Percentiles rank a stretch among this genome's conserved stretches.
Conservation (phyloP, 768 basidiomycete genomes). For the Termitomyces titanicus region DNA sequence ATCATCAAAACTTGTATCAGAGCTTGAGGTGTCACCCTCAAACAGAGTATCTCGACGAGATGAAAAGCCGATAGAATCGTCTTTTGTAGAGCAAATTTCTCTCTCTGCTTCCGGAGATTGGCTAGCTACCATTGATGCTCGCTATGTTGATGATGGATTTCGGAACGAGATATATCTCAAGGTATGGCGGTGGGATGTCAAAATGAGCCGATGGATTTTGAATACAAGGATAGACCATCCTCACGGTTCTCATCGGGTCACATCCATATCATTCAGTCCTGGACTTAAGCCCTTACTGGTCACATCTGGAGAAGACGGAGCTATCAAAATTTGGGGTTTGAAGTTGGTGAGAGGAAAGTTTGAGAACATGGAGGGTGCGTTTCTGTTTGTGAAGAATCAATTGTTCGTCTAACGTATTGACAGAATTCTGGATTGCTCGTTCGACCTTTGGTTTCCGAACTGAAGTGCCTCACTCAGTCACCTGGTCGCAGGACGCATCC, state of each 20-base stretch:
- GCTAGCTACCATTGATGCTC: slow-evolving; percentile 88
- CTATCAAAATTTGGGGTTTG: slow-evolving; percentile 80
- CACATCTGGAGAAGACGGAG: slow-evolving; percentile 72
- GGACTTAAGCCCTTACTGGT: slow-evolving; percentile 40
- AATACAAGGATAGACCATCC: slow-evolving; percentile 90
- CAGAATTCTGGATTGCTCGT: slow-evolving; percentile 79
- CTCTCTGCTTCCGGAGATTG: slow-evolving; percentile 73
- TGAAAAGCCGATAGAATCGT: slow-evolving; percentile 70
- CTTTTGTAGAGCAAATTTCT: slow-evolving; percentile 66
- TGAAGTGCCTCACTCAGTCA: slow-evolving; percentile 58
- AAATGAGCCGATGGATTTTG: slow-evolving; percentile 60
- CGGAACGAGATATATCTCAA: slow-evolving; percentile 78
- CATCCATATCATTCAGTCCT: slow-evolving; percentile 69
- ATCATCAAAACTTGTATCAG: slow-evolving; percentile 67
- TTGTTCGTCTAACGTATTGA: background rate
- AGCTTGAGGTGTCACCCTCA: slow-evolving; percentile 91
- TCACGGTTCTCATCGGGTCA: slow-evolving; percentile 65
- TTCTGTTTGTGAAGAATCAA: background rate
- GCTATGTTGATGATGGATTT: slow-evolving; percentile 64
- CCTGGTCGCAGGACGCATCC: slow-evolving; percentile 87
- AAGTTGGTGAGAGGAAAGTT: slow-evolving; percentile 42
- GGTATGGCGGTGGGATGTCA: slow-evolving; percentile 83
- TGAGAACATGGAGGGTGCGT: slow-evolving; percentile 50
- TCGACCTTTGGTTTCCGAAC: slow-evolving; percentile 68
- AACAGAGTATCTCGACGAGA: slow-evolving; percentile 85